phyloP scores from a whole-genome alignment of 2,329 filamentous ascomycete genomes.

The Penicillium sp. region DNA sequence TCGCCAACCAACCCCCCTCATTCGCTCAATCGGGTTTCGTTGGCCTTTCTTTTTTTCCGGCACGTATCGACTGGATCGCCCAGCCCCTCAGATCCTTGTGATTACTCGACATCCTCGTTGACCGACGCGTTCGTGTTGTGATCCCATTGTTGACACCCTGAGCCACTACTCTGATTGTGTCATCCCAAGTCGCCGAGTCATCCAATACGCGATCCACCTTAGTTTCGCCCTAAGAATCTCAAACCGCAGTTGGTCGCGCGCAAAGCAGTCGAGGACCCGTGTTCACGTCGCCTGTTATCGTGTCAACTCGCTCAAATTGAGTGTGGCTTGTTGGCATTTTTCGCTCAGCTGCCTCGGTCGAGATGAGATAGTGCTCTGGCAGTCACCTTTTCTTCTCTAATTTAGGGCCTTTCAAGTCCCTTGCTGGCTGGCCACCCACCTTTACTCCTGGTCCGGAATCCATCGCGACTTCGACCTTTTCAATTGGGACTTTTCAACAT shows the following conservation, averaged over 20 bases:
- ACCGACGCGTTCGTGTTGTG: neutral
- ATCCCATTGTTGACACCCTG: neutral
- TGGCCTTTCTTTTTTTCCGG: neutral
- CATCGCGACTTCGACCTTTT: constrained; percentile 12
- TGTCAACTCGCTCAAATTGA: neutral
- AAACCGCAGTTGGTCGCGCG: neutral
- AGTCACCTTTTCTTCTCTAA: constrained; percentile 30
- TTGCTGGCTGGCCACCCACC: constrained; percentile 30
- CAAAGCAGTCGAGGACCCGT: neutral
- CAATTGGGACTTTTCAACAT: constrained; percentile 49
- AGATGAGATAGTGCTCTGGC: constrained; percentile 42
- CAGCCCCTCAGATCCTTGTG: neutral
- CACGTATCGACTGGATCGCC: constrained; percentile 7
- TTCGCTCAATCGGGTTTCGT: constrained; percentile 1
- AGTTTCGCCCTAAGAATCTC: neutral
- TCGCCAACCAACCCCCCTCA: constrained; percentile 4
- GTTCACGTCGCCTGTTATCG: neutral
- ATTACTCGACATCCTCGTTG: constrained; percentile 2
- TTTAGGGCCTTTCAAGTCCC: constrained; percentile 14
- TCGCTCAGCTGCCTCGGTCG: constrained; percentile 4
- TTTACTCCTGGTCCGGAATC: constrained; percentile 33
- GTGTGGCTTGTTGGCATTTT: constrained; percentile 4
- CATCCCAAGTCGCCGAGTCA: neutral
- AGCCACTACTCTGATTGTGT: neutral
- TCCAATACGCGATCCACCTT: neutral